These are phyloP conservation scores for Aethionema arabicum DNA, from an alignment of 345 rosid genomes.

Conservation along the genomic window DNA sequence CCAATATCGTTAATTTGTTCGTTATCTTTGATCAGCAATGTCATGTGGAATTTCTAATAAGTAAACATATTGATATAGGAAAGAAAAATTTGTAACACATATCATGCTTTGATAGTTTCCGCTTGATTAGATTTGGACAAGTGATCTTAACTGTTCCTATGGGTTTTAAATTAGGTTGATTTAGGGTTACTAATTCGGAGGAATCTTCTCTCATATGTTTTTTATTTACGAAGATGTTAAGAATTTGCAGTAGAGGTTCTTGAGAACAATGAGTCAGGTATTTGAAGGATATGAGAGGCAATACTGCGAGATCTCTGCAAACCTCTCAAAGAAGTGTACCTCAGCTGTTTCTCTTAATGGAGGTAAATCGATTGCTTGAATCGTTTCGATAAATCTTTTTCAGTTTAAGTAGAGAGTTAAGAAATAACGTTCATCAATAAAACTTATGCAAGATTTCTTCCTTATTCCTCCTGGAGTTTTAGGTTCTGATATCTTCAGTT, in stretches of 20 bases:
- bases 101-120: not conserved
- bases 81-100: too few species aligned
- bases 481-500: not conserved
- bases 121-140: not conserved
- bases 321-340: constrained; percentile 51
- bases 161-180: not conserved
- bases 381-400: not conserved
- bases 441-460: constrained; percentile 1
- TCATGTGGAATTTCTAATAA: not conserved
- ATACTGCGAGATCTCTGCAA: constrained; percentile 57
- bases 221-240: too few species aligned
- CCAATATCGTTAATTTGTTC: not conserved
- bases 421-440: too few species aligned
- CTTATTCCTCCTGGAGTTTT: not conserved
- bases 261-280: constrained; percentile 50
- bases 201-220: not conserved
- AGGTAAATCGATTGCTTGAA: constrained; percentile 34
- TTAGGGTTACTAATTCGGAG: not conserved
- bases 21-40: not conserved
- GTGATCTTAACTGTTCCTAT: not conserved
- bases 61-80: not conserved
- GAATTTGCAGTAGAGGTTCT: not conserved
- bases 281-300: constrained; percentile 52
- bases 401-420: not conserved
- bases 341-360: constrained; percentile 47